Conservation (phyloP, 495 filamentous ascomycete genomes). For the Aspergillus campestris region DNA sequence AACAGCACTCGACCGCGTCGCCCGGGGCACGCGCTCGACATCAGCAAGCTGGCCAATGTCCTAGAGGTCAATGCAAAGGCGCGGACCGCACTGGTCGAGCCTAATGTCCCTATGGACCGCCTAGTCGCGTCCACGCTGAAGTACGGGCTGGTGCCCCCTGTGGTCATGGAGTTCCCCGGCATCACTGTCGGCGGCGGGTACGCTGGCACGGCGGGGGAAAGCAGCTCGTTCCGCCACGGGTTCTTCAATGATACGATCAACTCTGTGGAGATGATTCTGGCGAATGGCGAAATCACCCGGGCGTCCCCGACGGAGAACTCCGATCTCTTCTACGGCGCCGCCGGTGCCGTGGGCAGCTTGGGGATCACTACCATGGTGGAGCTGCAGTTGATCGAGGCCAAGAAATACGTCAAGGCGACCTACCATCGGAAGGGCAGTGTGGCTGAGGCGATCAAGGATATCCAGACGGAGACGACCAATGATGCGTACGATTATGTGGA, state of each 20-base stretch:
- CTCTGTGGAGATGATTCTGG: constrained; percentile 38
- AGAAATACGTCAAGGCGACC: constrained; percentile 31
- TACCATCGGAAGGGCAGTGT: constrained; percentile 24
- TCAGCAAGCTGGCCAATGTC: constrained; percentile 36
- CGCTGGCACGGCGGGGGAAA: constrained; percentile 39
- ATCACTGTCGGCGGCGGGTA: constrained; percentile 44
- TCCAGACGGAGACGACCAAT: constrained; percentile 5
- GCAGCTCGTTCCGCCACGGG: constrained; percentile 40
- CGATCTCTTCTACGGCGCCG: constrained; percentile 40
- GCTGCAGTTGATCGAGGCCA: constrained; percentile 32
- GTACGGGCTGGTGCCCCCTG: constrained; percentile 32
- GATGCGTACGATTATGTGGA: constrained; percentile 39
- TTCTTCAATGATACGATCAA: constrained; percentile 39
- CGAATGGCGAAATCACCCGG: constrained; percentile 33
- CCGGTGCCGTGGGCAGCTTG: constrained; percentile 36
- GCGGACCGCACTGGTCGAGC: constrained; percentile 29
- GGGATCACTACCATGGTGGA: constrained; percentile 40
- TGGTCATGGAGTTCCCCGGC: constrained; percentile 44
- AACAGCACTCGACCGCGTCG: constrained; percentile 50
- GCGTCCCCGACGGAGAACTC: constrained; percentile 21
- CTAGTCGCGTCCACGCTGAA: constrained; percentile 29
- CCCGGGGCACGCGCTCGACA: constrained; percentile 43
- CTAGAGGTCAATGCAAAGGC: constrained; percentile 33
- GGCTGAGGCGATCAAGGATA: neutral
- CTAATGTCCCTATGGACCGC: constrained; percentile 37